phyloP scores from a whole-genome alignment of 2,329 filamentous ascomycete genomes.

The Canariomyces notabilis region DNA sequence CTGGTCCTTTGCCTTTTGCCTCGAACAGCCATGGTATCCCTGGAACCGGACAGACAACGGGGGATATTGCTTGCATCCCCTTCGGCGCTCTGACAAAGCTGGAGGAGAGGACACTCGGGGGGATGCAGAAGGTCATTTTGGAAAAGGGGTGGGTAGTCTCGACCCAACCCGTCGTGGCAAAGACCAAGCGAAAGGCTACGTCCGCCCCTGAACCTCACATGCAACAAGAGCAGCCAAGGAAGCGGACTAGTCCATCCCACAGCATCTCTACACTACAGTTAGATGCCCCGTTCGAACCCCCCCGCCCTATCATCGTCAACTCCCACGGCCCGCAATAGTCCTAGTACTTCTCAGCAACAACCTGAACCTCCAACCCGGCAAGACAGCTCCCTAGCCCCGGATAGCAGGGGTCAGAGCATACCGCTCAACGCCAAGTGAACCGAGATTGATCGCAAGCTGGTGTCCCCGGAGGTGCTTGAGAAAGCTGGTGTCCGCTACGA shows the following conservation, averaged over 20 bases:
- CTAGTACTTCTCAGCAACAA: too few species aligned
- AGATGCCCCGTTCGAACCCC: constrained; percentile 17
- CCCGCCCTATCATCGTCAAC: constrained; percentile 26
- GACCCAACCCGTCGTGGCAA: not conserved
- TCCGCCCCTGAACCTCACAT: not conserved
- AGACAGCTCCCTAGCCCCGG: constrained; percentile 45
- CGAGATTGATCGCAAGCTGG: constrained; percentile 47
- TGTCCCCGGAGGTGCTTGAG: constrained; percentile 55
- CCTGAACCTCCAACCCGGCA: constrained; percentile 20
- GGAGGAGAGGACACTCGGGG: not conserved
- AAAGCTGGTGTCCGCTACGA: constrained; percentile 55
- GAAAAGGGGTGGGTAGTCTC: constrained; percentile 12
- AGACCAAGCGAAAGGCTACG: constrained; percentile 1
- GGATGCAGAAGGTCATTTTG: constrained; percentile 4
- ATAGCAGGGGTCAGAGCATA: constrained; percentile 53
- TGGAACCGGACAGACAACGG: too few species aligned
- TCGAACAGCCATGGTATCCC: too few species aligned
- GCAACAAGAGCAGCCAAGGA: not conserved
- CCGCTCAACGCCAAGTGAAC: constrained; percentile 56
- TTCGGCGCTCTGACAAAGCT: constrained; percentile 13
- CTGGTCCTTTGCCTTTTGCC: too few species aligned
- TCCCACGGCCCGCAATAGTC: constrained; percentile 20
- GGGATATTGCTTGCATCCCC: constrained; percentile 5
- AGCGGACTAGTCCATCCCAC: not conserved
- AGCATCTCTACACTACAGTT: too few species aligned